Evolutionary conservation across 2,329 filamentous ascomycete genomes (phyloP).

Genomic region (Aureobasidium sp.): DNA sequence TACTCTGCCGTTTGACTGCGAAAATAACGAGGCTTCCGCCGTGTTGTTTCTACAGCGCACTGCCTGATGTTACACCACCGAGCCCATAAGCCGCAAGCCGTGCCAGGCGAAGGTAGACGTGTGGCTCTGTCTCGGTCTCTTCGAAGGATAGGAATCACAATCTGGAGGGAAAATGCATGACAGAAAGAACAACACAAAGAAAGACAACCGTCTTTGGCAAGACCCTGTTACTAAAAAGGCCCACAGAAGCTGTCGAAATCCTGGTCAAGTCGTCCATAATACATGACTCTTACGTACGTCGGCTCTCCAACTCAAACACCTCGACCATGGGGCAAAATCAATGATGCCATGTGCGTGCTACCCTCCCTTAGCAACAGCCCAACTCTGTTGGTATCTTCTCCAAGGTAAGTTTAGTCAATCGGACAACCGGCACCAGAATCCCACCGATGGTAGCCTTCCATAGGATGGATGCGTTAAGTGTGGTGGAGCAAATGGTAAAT

Average conservation of each 20-base stretch:
- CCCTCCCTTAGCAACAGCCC: background rate
- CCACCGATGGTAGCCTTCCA: slow-evolving; percentile 4
- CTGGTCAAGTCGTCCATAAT: background rate
- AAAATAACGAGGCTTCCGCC: background rate
- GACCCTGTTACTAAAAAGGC: background rate
- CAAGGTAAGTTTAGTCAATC: background rate
- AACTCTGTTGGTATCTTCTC: background rate
- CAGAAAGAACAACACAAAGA: background rate
- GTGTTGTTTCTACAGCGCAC: background rate
- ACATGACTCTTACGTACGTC: slow-evolving; percentile 11
- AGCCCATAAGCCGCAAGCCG: background rate
- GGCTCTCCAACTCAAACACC: slow-evolving; percentile 4
- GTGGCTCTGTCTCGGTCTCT: background rate
- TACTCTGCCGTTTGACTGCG: background rate
- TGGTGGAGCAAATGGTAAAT: slow-evolving; percentile 1
- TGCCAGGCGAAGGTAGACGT: background rate
- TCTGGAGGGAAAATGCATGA: background rate
- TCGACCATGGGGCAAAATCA: background rate
- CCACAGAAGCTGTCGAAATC: background rate
- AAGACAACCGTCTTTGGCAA: background rate
- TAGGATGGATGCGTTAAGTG: background rate
- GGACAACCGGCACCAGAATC: background rate
- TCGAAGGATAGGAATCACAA: background rate
- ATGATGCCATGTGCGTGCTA: slow-evolving; percentile 4
- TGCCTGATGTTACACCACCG: background rate